These are phyloP conservation scores for Penicillium salamii DNA, from an alignment of 495 filamentous ascomycete species.

Conservation along the genomic window DNA sequence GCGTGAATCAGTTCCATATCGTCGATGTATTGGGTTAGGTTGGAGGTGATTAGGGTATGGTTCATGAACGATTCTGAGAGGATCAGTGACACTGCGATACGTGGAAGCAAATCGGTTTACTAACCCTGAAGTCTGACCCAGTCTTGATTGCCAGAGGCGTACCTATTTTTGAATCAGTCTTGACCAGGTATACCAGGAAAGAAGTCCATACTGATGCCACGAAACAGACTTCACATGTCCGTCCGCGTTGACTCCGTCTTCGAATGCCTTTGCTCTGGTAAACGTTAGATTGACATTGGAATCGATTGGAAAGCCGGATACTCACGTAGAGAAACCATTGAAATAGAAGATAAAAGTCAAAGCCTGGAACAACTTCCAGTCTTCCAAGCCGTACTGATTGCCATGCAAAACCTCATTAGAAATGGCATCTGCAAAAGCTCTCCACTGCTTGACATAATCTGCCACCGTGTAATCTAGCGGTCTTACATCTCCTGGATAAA, in stretches of 20 bases:
- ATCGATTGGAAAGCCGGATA: not conserved
- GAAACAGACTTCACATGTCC: conserved; percentile 18
- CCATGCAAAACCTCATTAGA: conserved; percentile 11
- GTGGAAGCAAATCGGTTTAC: too few relatives aligned
- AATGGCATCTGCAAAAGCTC: conserved; percentile 12
- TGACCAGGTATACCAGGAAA: not conserved
- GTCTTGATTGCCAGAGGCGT: conserved; percentile 11
- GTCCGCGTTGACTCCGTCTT: conserved; percentile 8
- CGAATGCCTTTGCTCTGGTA: conserved; percentile 7
- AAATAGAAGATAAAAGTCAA: conserved; percentile 14
- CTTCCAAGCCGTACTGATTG: conserved; percentile 13
- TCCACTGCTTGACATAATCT: conserved; percentile 16
- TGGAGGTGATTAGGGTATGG: conserved; percentile 9
- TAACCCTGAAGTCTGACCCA: conserved; percentile 17
- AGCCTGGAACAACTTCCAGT: conserved; percentile 15
- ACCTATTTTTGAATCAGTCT: not conserved
- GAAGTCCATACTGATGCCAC: conserved; percentile 12
- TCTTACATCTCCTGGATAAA: conserved; percentile 13
- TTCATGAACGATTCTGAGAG: conserved; percentile 17
- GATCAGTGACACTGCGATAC: not conserved
- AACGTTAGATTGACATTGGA: not conserved
- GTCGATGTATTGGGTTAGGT: conserved; percentile 13
- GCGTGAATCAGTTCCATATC: conserved; percentile 8
- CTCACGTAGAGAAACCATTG: conserved; percentile 8
- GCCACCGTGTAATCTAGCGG: conserved; percentile 5